Percentiles rank a stretch among this genome's conserved stretches.
Evolutionary conservation across 1,284 basidiomycete species (phyloP).

Genomic region (Gomphus sp.): DNA sequence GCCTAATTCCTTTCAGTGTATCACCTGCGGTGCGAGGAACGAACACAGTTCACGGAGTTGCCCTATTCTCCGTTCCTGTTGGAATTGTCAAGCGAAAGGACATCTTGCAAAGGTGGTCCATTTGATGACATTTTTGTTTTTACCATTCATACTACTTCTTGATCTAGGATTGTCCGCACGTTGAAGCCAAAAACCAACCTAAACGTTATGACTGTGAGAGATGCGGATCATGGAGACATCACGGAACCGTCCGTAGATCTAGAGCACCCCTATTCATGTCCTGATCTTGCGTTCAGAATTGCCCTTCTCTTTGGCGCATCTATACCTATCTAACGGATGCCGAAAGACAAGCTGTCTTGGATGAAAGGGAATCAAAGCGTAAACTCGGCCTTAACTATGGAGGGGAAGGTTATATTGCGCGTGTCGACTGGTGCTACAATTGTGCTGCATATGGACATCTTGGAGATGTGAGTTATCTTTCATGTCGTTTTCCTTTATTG

Average conservation of each 20-base stretch:
- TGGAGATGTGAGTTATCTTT: slow-evolving; percentile 56
- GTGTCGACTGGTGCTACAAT: slow-evolving; percentile 82
- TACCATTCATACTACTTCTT: not conserved
- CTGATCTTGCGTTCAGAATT: slow-evolving; percentile 45
- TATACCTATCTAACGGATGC: slow-evolving; percentile 67
- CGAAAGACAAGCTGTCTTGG: slow-evolving; percentile 41
- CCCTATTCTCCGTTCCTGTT: slow-evolving; percentile 80
- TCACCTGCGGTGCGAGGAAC: slow-evolving; percentile 80
- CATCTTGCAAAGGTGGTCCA: slow-evolving; percentile 64
- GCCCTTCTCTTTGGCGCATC: slow-evolving; percentile 80
- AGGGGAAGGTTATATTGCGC: slow-evolving; percentile 68
- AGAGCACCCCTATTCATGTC: not conserved
- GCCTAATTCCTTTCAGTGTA: slow-evolving; percentile 44
- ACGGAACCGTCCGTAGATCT: slow-evolving; percentile 46
- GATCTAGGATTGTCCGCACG: slow-evolving; percentile 62
- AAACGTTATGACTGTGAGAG: slow-evolving; percentile 55
- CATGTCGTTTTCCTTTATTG: not conserved
- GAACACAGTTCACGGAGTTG: slow-evolving; percentile 79
- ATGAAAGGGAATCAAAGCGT: slow-evolving; percentile 39
- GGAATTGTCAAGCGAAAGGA: slow-evolving; percentile 79
- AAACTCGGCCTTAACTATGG: slow-evolving; percentile 50
- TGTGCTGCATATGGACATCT: slow-evolving; percentile 75
- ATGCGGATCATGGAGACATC: slow-evolving; percentile 65
- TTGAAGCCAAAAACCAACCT: slow-evolving; percentile 33
- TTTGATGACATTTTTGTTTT: not conserved